Evolutionary conservation across 257 asterid species (phyloP), one percentile per base, ranked within the genome.

Genomic region (Salvia rosmarinus): DNA sequence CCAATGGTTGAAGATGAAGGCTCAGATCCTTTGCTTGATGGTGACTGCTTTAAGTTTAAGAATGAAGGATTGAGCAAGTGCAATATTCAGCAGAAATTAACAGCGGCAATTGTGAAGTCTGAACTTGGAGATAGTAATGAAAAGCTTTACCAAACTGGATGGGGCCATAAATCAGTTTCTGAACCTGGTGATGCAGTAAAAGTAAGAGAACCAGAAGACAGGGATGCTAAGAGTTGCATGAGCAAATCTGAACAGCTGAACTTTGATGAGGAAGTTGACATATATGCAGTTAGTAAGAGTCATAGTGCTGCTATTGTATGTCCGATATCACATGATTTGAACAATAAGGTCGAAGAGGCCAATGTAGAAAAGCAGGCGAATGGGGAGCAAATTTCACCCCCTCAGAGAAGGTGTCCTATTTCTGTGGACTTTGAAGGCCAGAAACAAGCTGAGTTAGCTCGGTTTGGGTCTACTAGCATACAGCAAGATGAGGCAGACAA

Each of bases 71-170:
- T 76, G 44, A 68, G 51, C 39, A 49, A 19, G 44, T 39, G 64
- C 50, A 0, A 70, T 34, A 4, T 34, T 34, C 39, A 46, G 64
- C 79, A 35, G 71, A 84, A 77, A 25, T 23, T 72, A 8, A 59
- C 76, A 40, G 63, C 71, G n/a, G 23, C 68, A 9, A 19, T 50
- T 61, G 56, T 39, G 10, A 79, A 65, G 62, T 46, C 75, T 73
- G 86, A 75, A 73, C 57, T 32, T 40, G 61, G 54, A 8, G 81
- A 73, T 34, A 54, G 52, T 47, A 69, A 67, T 67, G 79, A 74
- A 70, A 78, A 51, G 72, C 60, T 39, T 40, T 64, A 28, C 16
- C 73, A 71, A 28, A 23, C 76, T 77, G 67, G 67, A 32, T 49
- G 61, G 67, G 46, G 62, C 21, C 67, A 76, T 57, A 79, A 58